These are phyloP conservation scores for Dendrobium officinale DNA, from an alignment of 106 monocot genomes.

Conservation along the genomic window DNA sequence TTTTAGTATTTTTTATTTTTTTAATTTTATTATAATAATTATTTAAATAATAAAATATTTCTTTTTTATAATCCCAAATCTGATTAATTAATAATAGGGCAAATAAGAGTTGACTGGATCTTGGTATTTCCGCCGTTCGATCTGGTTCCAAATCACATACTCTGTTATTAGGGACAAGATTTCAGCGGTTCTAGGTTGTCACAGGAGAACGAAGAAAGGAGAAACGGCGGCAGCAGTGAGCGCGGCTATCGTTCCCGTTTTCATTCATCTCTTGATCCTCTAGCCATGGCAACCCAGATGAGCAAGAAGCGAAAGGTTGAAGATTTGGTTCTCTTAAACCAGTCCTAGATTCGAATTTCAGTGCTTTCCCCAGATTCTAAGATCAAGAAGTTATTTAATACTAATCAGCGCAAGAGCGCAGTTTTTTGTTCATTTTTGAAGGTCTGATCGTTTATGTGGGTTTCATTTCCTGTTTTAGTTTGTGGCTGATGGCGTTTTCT, in stretches of 20 bases:
- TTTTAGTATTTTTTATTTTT: too few species aligned
- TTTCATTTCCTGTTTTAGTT: slow-evolving; percentile 10
- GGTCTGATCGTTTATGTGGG: neutral
- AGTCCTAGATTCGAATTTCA: neutral
- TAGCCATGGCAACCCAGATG: slow-evolving; percentile 9
- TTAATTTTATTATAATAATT: too few species aligned
- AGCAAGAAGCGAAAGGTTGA: slow-evolving; percentile 14
- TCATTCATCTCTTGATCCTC: neutral
- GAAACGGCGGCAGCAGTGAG: neutral
- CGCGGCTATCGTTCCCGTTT: neutral
- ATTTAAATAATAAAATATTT: too few species aligned
- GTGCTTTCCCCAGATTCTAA: neutral
- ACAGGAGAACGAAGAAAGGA: neutral
- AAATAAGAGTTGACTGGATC: too few species aligned
- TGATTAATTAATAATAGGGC: too few species aligned
- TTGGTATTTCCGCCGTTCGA: neutral
- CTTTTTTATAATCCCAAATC: too few species aligned
- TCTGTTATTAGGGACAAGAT: neutral
- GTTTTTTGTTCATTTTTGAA: neutral
- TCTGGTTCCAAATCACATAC: neutral
- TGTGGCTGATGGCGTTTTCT: slow-evolving; percentile 25
- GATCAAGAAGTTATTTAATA: too few species aligned
- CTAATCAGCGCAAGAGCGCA: too few species aligned
- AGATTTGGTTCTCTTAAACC: neutral
- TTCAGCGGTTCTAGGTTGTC: neutral